A percentile compares a stretch with the other conserved stretches of the same genome.
Conservation (phyloP, 768 basidiomycete species). For the Dentipellis fragilis region DNA sequence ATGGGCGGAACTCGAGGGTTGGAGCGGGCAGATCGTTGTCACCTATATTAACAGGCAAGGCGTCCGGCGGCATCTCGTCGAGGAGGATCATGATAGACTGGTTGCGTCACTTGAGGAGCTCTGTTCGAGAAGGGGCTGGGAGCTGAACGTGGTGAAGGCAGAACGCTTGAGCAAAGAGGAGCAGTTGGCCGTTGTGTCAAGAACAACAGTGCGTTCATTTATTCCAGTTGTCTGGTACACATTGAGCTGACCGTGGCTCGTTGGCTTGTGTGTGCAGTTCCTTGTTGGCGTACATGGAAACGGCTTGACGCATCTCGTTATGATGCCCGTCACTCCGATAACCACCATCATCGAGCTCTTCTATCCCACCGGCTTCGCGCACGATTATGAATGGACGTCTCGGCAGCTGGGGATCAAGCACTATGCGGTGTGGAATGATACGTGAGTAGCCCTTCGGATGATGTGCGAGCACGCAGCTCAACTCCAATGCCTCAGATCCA, state of each 20-base stretch:
- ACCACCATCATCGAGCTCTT: constrained; percentile 83
- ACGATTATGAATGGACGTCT: constrained; percentile 82
- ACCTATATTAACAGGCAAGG: constrained; percentile 67
- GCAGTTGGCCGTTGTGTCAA: constrained; percentile 53
- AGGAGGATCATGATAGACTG: constrained; percentile 44
- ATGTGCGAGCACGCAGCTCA: background rate
- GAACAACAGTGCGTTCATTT: constrained; percentile 51
- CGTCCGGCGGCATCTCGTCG: constrained; percentile 41
- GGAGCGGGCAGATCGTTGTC: constrained; percentile 41
- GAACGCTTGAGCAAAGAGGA: constrained; percentile 67
- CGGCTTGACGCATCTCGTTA: constrained; percentile 75
- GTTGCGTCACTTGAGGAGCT: constrained; percentile 44
- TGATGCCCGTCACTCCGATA: constrained; percentile 68
- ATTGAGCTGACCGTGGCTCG: background rate
- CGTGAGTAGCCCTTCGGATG: constrained; percentile 28
- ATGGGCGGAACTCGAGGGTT: constrained; percentile 1
- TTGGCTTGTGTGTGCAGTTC: constrained; percentile 1
- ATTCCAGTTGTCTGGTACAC: background rate
- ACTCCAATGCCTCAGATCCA: constrained; percentile 16
- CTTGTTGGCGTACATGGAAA: constrained; percentile 37
- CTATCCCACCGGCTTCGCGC: constrained; percentile 70
- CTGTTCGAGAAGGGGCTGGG: constrained; percentile 38
- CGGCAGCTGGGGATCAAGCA: constrained; percentile 64
- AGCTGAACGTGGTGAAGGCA: constrained; percentile 48
- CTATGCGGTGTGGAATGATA: constrained; percentile 77